Evolutionary conservation across 805 yeast species (phyloP).

Genomic region (Zygoascus ofunaensis): DNA sequence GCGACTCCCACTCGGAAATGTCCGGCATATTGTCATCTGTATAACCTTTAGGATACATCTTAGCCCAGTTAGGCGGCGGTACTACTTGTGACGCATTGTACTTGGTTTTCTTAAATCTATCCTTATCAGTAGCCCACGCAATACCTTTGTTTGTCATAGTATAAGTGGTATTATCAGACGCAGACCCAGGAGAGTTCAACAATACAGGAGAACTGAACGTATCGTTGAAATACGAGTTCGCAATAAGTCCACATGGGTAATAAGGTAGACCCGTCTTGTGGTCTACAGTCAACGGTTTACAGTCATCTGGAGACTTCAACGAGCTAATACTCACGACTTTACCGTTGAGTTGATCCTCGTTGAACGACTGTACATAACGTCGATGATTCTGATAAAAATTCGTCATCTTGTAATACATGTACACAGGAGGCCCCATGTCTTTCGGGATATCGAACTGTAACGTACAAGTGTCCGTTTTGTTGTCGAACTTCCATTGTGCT

Average conservation of each 20-base stretch:
- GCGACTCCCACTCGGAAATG: constrained; percentile 64
- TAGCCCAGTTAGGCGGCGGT: constrained; percentile 92
- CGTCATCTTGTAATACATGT: constrained; percentile 74
- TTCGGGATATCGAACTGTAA: constrained; percentile 65
- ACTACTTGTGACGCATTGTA: constrained; percentile 64
- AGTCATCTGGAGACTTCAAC: constrained; percentile 41
- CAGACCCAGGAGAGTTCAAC: constrained; percentile 25
- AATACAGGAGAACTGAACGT: constrained; percentile 50
- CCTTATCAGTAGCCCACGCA: constrained; percentile 76
- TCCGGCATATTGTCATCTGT: constrained; percentile 74
- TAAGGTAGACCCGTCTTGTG: constrained; percentile 45
- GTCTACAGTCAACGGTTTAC: constrained; percentile 53
- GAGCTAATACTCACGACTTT: constrained; percentile 46
- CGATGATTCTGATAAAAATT: constrained; percentile 93
- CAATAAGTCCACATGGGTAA: constrained; percentile 94
- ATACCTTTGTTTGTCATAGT: constrained; percentile 50
- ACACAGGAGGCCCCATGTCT: constrained; percentile 61
- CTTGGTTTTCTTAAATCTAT: constrained; percentile 60
- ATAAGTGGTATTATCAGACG: constrained; percentile 26
- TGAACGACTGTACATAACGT: constrained; percentile 79
- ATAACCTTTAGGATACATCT: constrained; percentile 77
- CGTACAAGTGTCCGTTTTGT: constrained; percentile 41
- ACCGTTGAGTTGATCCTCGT: constrained; percentile 74
- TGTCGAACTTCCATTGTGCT: constrained; percentile 58
- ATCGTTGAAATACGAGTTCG: constrained; percentile 88